phyloP scores from a whole-genome alignment of 2,329 filamentous ascomycete species.

The Alternaria dauci region DNA sequence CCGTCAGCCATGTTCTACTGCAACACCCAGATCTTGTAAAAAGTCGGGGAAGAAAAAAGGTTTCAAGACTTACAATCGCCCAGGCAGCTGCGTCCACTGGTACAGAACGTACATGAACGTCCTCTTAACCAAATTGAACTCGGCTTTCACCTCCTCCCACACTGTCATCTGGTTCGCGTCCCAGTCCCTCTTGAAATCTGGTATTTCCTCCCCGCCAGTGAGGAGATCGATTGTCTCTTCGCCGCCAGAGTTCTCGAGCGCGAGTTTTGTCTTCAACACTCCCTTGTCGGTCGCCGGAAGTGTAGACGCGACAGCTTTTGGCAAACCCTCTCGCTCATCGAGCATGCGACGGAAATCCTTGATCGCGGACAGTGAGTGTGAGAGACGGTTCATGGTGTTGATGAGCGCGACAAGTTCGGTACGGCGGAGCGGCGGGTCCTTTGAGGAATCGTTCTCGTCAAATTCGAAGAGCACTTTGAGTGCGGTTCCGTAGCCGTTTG shows the following conservation, averaged over 20 bases:
- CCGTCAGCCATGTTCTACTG: constrained; percentile 11
- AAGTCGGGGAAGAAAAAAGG: neutral
- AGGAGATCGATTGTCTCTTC: constrained; percentile 12
- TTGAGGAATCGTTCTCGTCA: constrained; percentile 70
- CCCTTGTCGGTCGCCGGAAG: constrained; percentile 36
- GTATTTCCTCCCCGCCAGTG: constrained; percentile 51
- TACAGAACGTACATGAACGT: constrained; percentile 72
- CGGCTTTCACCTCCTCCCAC: constrained; percentile 67
- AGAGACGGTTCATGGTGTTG: constrained; percentile 90
- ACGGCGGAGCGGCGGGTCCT: constrained; percentile 77
- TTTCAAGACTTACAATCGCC: constrained; percentile 67
- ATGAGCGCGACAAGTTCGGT: constrained; percentile 94
- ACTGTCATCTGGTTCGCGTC: constrained; percentile 56
- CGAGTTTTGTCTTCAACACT: constrained; percentile 43
- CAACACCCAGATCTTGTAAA: neutral
- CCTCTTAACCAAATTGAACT: constrained; percentile 69
- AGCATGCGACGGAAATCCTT: constrained; percentile 71
- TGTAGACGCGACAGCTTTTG: constrained; percentile 27
- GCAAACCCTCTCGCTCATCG: constrained; percentile 50
- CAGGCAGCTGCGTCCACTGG: constrained; percentile 75
- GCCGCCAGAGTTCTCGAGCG: constrained; percentile 32
- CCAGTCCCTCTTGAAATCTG: constrained; percentile 54
- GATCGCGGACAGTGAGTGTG: constrained; percentile 78
- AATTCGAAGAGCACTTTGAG: constrained; percentile 97
- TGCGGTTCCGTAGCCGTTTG: constrained; percentile 91